Evolutionary conservation across 192 early-diverging fungal species (phyloP).

Genomic region (Funneliformis geosporum): DNA sequence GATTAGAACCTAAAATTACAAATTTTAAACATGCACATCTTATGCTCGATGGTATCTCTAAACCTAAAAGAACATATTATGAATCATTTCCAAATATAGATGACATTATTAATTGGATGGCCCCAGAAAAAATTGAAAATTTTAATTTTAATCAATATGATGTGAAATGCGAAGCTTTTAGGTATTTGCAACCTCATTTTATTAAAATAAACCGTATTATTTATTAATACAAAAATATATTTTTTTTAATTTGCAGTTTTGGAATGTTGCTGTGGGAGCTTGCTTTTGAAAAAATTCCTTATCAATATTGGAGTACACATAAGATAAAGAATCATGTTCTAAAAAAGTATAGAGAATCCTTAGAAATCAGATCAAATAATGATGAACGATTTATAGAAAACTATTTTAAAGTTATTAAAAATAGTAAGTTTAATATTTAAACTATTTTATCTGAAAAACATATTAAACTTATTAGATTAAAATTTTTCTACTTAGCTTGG

Average conservation of each 20-base stretch:
- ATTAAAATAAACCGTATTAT: too few species aligned
- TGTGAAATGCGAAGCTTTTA: conserved; percentile 29
- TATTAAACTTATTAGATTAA: too few species aligned
- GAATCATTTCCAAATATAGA: too few species aligned
- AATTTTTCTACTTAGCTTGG: too few species aligned
- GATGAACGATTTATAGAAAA: too few species aligned
- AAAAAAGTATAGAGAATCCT: not conserved
- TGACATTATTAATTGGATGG: conserved; percentile 22
- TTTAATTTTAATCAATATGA: not conserved
- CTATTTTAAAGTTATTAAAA: too few species aligned
- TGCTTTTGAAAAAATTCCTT: not conserved
- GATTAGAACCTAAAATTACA: conserved; percentile 10
- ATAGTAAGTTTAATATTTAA: too few species aligned
- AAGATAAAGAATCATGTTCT: not conserved
- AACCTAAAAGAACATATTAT: too few species aligned
- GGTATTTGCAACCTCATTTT: not conserved
- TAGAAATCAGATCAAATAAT: too few species aligned
- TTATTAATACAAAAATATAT: too few species aligned
- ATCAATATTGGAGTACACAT: not conserved
- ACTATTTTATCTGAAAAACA: too few species aligned
- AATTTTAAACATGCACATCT: conserved; percentile 8
- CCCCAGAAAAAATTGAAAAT: conserved; percentile 18
- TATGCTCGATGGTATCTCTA: too few species aligned
- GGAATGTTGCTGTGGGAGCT: not conserved
- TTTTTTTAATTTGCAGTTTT: not conserved